These are phyloP conservation scores for Clonostachys sp. DNA, from an alignment of 2,329 filamentous ascomycete genomes.

Conservation along the genomic window DNA sequence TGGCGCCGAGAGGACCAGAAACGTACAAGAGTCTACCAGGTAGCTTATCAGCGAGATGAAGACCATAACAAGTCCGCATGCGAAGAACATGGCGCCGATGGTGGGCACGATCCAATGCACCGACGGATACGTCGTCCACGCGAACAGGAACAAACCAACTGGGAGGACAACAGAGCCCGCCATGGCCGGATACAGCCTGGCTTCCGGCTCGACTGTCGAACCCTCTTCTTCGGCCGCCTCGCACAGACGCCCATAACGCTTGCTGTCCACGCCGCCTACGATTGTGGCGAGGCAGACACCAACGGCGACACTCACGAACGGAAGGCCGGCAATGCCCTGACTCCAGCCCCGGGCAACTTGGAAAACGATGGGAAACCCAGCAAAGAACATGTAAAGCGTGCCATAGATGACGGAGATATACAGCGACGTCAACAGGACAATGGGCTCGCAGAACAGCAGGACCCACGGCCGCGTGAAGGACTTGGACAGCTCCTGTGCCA, in stretches of 20 bases:
- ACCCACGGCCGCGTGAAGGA: constrained; percentile 70
- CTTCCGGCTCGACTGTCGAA: constrained; percentile 69
- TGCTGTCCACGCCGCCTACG: constrained; percentile 60
- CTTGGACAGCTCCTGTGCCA: too few relatives aligned
- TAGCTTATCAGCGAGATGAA: constrained; percentile 59
- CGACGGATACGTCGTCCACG: constrained; percentile 71
- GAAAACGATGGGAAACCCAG: constrained; percentile 84
- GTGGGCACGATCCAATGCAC: constrained; percentile 77
- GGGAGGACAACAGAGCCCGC: constrained; percentile 74
- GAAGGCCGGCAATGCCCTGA: constrained; percentile 73
- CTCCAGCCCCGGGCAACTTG: constrained; percentile 68
- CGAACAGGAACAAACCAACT: constrained; percentile 81
- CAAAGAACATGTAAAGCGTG: constrained; percentile 87
- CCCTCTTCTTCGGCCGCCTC: constrained; percentile 24
- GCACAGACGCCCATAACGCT: constrained; percentile 56
- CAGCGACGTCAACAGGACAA: constrained; percentile 77
- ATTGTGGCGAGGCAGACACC: constrained; percentile 61
- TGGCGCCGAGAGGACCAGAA: too few relatives aligned
- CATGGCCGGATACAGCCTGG: constrained; percentile 72
- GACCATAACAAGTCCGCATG: constrained; percentile 52
- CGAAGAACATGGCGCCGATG: constrained; percentile 53
- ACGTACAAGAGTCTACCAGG: constrained; percentile 57
- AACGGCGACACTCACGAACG: constrained; percentile 68
- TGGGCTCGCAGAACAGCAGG: constrained; percentile 76
- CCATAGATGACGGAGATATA: constrained; percentile 83